Percentiles rank a stretch among this genome's conserved stretches.
phyloP scores from a whole-genome alignment of 805 yeast genomes.

The Nakazawaea ishiwadae region DNA sequence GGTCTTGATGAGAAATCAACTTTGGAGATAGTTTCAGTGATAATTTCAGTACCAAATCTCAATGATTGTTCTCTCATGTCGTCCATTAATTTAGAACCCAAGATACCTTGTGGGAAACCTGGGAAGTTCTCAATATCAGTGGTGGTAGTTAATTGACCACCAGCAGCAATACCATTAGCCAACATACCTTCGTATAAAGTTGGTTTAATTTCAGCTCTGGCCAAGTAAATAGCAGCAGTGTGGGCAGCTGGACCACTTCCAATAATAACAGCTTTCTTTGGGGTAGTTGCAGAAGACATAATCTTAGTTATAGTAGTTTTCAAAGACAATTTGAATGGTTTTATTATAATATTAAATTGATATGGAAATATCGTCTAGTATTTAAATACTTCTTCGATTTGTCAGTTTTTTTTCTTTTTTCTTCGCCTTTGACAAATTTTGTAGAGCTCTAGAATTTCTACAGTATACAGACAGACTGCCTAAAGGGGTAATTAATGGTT shows the following conservation, averaged over 20 bases:
- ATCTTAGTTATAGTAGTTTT: conserved; percentile 7
- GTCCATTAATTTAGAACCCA: conserved; percentile 88
- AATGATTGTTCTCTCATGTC: conserved; percentile 85
- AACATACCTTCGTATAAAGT: conserved; percentile 91
- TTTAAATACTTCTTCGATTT: background rate
- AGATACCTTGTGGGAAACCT: conserved; percentile 92
- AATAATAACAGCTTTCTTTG: conserved; percentile 82
- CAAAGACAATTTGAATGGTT: background rate
- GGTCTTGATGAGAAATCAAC: conserved; percentile 86
- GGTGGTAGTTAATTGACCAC: conserved; percentile 98
- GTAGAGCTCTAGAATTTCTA: background rate
- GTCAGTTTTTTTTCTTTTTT: background rate
- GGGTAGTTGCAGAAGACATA: conserved; percentile 48
- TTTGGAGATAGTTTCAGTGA: conserved; percentile 93
- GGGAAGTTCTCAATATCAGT: conserved; percentile 99
- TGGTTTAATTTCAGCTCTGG: conserved; percentile 96
- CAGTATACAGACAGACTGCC: background rate
- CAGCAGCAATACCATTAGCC: conserved; percentile 98
- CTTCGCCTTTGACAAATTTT: conserved; percentile 19
- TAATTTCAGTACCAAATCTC: conserved; percentile 87
- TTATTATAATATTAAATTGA: no score
- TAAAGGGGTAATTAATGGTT: background rate
- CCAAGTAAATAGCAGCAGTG: conserved; percentile 95
- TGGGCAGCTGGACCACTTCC: conserved; percentile 99
- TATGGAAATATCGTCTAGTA: conserved; percentile 1